These are phyloP conservation scores for Apiospora phragmitis DNA, from an alignment of 2,329 filamentous ascomycete species.

Conservation along the genomic window DNA sequence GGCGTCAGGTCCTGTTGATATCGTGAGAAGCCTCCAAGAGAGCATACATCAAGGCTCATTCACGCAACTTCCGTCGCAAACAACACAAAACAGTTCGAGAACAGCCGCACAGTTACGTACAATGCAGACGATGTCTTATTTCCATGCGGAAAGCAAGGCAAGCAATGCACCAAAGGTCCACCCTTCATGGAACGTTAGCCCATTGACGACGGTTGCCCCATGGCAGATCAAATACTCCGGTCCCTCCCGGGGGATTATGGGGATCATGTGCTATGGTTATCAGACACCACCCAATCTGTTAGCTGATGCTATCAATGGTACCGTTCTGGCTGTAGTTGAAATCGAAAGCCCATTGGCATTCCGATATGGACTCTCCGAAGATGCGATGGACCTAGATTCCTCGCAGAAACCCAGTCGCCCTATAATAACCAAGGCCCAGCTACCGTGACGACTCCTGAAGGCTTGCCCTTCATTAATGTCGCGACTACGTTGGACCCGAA, in stretches of 20 bases:
- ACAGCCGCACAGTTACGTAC: constrained; percentile 66
- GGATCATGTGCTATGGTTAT: constrained; percentile 68
- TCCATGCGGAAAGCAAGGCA: constrained; percentile 49
- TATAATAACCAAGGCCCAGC: constrained; percentile 15
- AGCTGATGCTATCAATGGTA: constrained; percentile 67
- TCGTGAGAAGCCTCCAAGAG: constrained; percentile 49
- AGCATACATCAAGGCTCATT: constrained; percentile 39
- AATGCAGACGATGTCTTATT: constrained; percentile 82
- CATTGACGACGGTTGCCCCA: constrained; percentile 58
- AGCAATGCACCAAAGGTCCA: constrained; percentile 16
- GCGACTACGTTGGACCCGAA: constrained; percentile 60
- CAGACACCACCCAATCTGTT: constrained; percentile 60
- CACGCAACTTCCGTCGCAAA: constrained; percentile 57
- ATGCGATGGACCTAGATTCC: constrained; percentile 11
- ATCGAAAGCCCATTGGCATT: constrained; percentile 57
- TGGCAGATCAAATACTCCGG: constrained; percentile 63
- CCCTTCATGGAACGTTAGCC: constrained; percentile 49
- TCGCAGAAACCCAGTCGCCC: constrained; percentile 25
- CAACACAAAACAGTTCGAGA: constrained; percentile 54
- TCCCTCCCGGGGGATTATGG: constrained; percentile 54
- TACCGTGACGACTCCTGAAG: constrained; percentile 45
- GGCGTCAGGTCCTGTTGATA: constrained; percentile 61
- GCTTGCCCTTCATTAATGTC: constrained; percentile 64
- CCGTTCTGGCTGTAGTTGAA: constrained; percentile 66
- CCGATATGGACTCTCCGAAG: constrained; percentile 26